These are phyloP conservation scores for Scheffersomyces stambukii DNA, from an alignment of 1,139 yeast species.

Conservation along the genomic window DNA sequence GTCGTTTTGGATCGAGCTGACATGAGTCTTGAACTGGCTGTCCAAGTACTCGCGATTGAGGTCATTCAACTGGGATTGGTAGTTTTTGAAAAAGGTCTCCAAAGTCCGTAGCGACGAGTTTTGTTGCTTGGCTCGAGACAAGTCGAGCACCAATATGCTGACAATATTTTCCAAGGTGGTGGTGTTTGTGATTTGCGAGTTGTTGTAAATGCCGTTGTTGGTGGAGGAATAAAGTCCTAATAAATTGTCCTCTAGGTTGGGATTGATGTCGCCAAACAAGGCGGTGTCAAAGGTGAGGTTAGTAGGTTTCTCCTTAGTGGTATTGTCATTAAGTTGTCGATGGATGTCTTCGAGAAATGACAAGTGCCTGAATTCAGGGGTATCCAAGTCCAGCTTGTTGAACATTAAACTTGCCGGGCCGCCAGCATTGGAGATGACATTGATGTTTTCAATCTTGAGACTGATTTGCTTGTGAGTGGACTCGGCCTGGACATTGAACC, in stretches of 20 bases:
- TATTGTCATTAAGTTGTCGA: conserved; percentile 9
- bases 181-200: conserved; percentile 56
- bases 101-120: conserved; percentile 27
- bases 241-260: conserved; percentile 57
- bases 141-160: conserved; percentile 22
- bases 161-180: conserved; percentile 44
- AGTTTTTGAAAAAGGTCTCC: conserved; percentile 27
- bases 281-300: conserved; percentile 57
- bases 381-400: conserved; percentile 21
- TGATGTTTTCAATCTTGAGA: conserved; percentile 70
- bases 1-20: conserved; percentile 17
- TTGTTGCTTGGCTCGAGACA: conserved; percentile 36
- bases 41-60: conserved; percentile 26
- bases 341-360: conserved; percentile 40
- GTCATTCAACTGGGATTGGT: conserved; percentile 23
- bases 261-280: conserved; percentile 72
- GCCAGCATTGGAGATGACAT: conserved; percentile 44
- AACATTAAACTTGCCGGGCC: too few relatives aligned
- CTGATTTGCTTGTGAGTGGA: conserved; percentile 81
- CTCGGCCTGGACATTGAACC: conserved; percentile 86
- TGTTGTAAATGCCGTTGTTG: conserved; percentile 60
- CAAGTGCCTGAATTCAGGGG: conserved; percentile 38
- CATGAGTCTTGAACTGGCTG: conserved; percentile 18
- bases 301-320: conserved; percentile 6
- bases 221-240: conserved; percentile 53